These are phyloP conservation scores for Penicillium desertorum DNA, from an alignment of 495 filamentous ascomycete genomes.

Conservation along the genomic window DNA sequence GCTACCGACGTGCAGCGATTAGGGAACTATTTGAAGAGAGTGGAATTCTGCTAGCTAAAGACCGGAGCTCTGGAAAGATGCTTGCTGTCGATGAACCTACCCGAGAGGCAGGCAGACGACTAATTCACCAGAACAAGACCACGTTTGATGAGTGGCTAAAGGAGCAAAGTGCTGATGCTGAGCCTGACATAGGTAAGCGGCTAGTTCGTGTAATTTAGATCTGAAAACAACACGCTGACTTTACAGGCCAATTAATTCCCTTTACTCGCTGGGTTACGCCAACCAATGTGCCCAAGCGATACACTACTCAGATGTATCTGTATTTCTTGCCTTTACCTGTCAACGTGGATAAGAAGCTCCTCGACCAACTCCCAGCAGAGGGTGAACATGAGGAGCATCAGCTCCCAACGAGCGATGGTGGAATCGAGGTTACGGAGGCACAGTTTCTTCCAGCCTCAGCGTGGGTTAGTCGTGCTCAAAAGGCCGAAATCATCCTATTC, in stretches of 20 bases:
- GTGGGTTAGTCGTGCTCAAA: constrained; percentile 64
- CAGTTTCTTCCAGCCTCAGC: constrained; percentile 65
- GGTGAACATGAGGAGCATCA: constrained; percentile 43
- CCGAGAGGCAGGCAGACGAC: constrained; percentile 63
- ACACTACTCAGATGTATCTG: constrained; percentile 93
- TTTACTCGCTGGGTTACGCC: constrained; percentile 95
- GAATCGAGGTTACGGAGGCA: constrained; percentile 79
- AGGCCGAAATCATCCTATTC: constrained; percentile 75
- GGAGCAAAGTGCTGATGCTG: constrained; percentile 56
- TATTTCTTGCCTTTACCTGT: constrained; percentile 78
- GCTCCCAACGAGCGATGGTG: constrained; percentile 76
- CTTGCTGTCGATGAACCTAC: constrained; percentile 58
- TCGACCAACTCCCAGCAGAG: constrained; percentile 33
- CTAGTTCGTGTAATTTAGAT: neutral
- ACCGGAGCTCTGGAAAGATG: constrained; percentile 44
- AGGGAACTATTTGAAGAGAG: constrained; percentile 95
- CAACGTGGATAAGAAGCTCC: constrained; percentile 36
- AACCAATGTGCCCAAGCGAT: constrained; percentile 64
- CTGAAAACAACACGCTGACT: constrained; percentile 11
- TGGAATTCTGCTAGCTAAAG: constrained; percentile 76
- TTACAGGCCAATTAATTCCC: constrained; percentile 63
- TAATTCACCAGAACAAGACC: constrained; percentile 61
- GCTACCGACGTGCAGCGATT: constrained; percentile 77
- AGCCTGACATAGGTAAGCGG: constrained; percentile 62
- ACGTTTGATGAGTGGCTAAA: constrained; percentile 68